Base-by-base conservation (phyloP, 192 early-diverging fungal genomes). In the Coemansia sp. region DNA sequence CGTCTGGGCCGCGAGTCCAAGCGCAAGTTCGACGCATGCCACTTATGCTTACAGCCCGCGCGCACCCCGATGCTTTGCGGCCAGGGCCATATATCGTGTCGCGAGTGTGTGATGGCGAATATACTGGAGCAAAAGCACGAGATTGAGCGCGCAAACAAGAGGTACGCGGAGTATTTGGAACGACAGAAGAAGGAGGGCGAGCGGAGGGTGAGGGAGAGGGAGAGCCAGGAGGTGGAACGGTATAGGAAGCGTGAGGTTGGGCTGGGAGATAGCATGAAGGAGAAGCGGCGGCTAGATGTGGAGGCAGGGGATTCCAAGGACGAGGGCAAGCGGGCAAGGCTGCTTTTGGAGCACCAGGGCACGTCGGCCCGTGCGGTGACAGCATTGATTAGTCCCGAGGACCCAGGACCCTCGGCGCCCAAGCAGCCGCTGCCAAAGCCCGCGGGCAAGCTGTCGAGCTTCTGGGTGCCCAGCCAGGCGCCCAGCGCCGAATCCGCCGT, bases 1-100 rank as follows among this genome's bases (percentile, higher is more conserved):
- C 83, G 93, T 8, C 70, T 95, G 12, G 92, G 91, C 0, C 73
- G 82, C 8, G 93, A 94, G 48, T 88, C 89, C 1, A 89, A 92
- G 72, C 66, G 90, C 17, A 68, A 83, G 21, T 95, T 83, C 61
- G 86, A 97, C 58, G 82, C 92, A 12, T 97, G 94, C 62, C 91
- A 85, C 55, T 64, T 95, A 19, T 97, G 94, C 59, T 75, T 94
- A 7, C 51, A 39, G 40, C 59, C 46, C 1, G 59, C 77, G 1
- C 59, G 60, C n/a, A 31, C 12, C 3, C 67, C 62, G 10, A 65
- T 51, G 55, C 20, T 57, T 3, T 67, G 64, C 22, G 2, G 45
- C 1, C 8, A 34, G 31, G 94, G 92, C 2, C 94, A 97, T 67
- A 62, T 95, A n/a, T 78, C 85, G 0, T 97, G 94, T 70, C 85